Conservation (phyloP, 805 yeast species). For the Lachancea fermentati region DNA sequence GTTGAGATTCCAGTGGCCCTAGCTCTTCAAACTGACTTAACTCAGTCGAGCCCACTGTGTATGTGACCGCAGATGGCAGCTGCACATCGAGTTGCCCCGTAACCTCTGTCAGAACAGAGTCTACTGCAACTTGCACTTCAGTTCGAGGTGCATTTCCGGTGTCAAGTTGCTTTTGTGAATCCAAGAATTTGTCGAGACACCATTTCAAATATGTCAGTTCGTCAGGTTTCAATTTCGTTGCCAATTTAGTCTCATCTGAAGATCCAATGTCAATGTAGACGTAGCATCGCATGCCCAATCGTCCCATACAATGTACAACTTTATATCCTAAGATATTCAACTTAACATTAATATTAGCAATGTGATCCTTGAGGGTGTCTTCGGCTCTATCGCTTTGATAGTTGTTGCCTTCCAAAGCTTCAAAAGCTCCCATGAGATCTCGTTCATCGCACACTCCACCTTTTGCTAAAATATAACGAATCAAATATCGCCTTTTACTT, state of each 20-base stretch:
- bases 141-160: neutral
- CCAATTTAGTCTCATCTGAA: conserved; percentile 24
- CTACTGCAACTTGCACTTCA: conserved; percentile 13
- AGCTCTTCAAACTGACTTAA: conserved; percentile 17
- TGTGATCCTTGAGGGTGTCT: conserved; percentile 10
- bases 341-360: conserved; percentile 21
- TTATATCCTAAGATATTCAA: conserved; percentile 20
- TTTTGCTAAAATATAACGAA: conserved; percentile 22
- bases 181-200: conserved; percentile 18
- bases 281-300: conserved; percentile 24
- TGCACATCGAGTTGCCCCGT: conserved; percentile 5
- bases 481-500: conserved; percentile 10
- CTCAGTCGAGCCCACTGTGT: conserved; percentile 18
- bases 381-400: conserved; percentile 9
- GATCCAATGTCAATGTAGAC: conserved; percentile 23
- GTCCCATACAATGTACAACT: conserved; percentile 18
- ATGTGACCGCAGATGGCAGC: conserved; percentile 9
- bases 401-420: conserved; percentile 7
- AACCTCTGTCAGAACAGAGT: conserved; percentile 10
- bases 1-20: conserved; percentile 19
- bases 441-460: conserved; percentile 26
- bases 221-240: conserved; percentile 22
- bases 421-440: conserved; percentile 16
- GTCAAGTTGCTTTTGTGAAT: neutral
- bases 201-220: conserved; percentile 29